Conservation (phyloP, 176 grass and related monocot species). For the Oropetium thomaeum region DNA sequence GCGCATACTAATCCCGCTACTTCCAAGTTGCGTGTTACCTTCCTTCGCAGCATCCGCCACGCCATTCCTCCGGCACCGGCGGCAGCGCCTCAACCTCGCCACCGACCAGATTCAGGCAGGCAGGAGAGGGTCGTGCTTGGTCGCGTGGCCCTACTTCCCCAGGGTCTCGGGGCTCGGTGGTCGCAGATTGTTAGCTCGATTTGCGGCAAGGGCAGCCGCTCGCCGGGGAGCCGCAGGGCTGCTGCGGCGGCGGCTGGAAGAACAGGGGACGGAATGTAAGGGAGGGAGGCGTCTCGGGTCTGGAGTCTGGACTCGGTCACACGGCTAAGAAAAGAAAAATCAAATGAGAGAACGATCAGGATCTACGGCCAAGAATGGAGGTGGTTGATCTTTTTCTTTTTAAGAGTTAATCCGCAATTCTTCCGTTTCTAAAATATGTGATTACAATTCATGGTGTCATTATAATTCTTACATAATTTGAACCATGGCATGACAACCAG, state of each 20-base stretch:
- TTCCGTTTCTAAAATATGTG: too few species aligned
- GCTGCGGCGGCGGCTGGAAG: neutral
- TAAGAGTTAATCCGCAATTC: too few species aligned
- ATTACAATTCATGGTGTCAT: too few species aligned
- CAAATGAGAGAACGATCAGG: neutral
- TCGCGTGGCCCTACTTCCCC: neutral
- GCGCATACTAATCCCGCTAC: neutral
- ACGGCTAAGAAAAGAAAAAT: neutral
- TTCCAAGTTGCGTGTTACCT: slow-evolving; percentile 19
- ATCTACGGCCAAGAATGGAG: neutral
- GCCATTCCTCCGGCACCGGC: slow-evolving; percentile 32
- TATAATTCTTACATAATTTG: too few species aligned
- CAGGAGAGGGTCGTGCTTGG: neutral
- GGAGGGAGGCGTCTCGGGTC: neutral
- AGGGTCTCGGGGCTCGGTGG: neutral
- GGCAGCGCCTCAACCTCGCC: neutral
- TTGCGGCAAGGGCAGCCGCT: neutral
- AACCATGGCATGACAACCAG: too few species aligned
- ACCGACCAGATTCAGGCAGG: slow-evolving; percentile 5
- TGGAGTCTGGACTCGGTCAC: neutral
- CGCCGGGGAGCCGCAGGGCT: neutral
- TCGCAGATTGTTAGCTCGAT: neutral
- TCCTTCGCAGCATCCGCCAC: slow-evolving; percentile 50
- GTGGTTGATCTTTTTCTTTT: neutral
- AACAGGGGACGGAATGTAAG: neutral